Base-by-base conservation (phyloP, 768 basidiomycete species). In the Trichaptum fuscoviolaceum region DNA sequence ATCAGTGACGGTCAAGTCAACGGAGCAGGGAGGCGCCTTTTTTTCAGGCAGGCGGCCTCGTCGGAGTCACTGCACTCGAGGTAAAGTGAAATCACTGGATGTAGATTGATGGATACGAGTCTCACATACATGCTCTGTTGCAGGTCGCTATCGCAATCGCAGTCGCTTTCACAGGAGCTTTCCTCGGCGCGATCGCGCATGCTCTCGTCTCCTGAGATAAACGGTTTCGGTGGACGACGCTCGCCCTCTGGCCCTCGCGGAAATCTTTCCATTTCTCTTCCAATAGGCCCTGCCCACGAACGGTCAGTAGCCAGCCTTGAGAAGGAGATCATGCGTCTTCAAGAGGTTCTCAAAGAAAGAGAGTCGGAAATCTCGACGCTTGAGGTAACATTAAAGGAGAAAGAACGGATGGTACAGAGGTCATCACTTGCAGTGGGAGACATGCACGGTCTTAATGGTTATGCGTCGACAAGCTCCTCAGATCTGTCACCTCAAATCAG, bases 161-260 rank as follows among this genome's bases (percentile, higher is more conserved):
- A 89, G 82, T 96, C 95, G 84, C 88, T 96, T 72, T 96, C 95
- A 82, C 95, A 98, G 95, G 95, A 93, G 85, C 85, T 94, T 70
- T 94, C 89, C 71, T 94, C 89, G 82, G 91, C 80, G 80, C 90
- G 89, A 74, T 92, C 88, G 81, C 91, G 91, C 85, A 90, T 90
- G 81, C 81, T 83, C 72, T 93, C 92, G 66, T 85, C 71, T 93
- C 91, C 71, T 90, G 89, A 75, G 84, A 62, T 65, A 65, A 69
- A 89, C 77, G 85, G 84, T 72, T 89, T 88, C 68, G 85, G 84
- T 87, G 87, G 85, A 69, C 77, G 81, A 18, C 78, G 85, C n/a
- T 87, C 87, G 18, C 30, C 78, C 79, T 61, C 69, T 62, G 57
- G 70, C 70, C 76, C 66, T 67, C 77, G 26, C 81, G 83, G n/a